Evolutionary conservation across 805 yeast species (phyloP).

Genomic region (Candida verbasci): DNA sequence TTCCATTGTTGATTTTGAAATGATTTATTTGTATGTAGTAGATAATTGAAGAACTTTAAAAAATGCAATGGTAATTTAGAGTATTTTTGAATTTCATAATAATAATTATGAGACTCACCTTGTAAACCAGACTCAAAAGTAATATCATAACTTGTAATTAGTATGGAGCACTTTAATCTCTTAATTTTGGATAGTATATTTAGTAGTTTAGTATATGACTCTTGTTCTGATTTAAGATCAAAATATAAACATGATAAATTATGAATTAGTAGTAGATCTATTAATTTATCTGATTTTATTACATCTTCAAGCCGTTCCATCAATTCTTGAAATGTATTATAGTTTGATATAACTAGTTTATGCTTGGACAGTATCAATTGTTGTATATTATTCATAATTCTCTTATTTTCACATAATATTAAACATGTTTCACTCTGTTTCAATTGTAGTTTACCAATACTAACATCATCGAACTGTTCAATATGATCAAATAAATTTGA

Average conservation of each 20-base stretch:
- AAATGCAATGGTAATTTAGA: too few species aligned
- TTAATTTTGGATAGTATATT: background rate
- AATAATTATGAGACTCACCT: background rate
- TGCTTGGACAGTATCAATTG: too few species aligned
- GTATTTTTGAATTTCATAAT: too few species aligned
- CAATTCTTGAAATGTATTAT: constrained; percentile 3
- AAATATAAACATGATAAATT: constrained; percentile 32
- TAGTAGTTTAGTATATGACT: constrained; percentile 23
- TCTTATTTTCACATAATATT: constrained; percentile 1
- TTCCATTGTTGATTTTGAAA: too few species aligned
- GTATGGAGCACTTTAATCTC: constrained; percentile 22
- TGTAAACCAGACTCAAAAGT: constrained; percentile 29
- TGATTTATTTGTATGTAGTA: too few species aligned
- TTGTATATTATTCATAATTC: background rate
- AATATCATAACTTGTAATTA: constrained; percentile 22
- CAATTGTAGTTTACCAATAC: background rate
- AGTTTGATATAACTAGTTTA: too few species aligned
- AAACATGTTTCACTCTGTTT: background rate
- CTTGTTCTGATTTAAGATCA: too few species aligned
- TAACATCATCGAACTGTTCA: background rate
- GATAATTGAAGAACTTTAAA: too few species aligned
- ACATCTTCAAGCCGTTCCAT: background rate
- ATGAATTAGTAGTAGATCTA: constrained; percentile 3
- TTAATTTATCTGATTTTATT: background rate
- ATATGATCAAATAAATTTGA: constrained; percentile 2